Conservation (phyloP, 2,329 filamentous ascomycete species). For the Alternaria triticimaculans region DNA sequence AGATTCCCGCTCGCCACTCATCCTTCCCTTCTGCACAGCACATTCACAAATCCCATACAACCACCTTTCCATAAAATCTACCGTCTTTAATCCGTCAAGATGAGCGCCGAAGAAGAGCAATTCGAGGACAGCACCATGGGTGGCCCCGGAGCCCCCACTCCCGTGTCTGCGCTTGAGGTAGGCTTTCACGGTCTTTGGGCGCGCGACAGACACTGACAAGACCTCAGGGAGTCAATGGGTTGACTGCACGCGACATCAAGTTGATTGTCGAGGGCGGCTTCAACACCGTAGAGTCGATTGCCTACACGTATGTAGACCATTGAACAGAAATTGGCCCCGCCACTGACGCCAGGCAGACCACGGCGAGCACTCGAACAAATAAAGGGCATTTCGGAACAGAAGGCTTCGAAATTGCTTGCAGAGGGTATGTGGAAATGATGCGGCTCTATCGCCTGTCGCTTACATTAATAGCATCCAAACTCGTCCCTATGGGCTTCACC, state of each 20-base stretch:
- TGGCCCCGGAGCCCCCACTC: slow-evolving; percentile 92
- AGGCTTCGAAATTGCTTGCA: slow-evolving; percentile 86
- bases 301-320: slow-evolving; percentile 73
- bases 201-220: slow-evolving; percentile 1
- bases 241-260: slow-evolving; percentile 96
- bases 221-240: slow-evolving; percentile 78
- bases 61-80: neutral
- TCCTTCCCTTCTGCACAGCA: slow-evolving; percentile 5
- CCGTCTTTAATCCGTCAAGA: slow-evolving; percentile 27
- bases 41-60: neutral
- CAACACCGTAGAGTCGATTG: slow-evolving; percentile 94
- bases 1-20: slow-evolving; percentile 19
- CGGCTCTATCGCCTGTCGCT: neutral
- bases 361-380: slow-evolving; percentile 86
- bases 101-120: slow-evolving; percentile 65
- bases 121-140: slow-evolving; percentile 71
- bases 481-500: slow-evolving; percentile 98
- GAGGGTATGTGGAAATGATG: slow-evolving; percentile 70
- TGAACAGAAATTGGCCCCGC: neutral
- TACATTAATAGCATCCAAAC: slow-evolving; percentile 74
- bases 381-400: slow-evolving; percentile 97
- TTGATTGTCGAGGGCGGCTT: slow-evolving; percentile 89
- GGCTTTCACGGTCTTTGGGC: slow-evolving; percentile 25
- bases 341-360: slow-evolving; percentile 56
- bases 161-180: slow-evolving; percentile 85